phyloP scores from a whole-genome alignment of 2,329 filamentous ascomycete species.

The Hymenoscyphus scutula region DNA sequence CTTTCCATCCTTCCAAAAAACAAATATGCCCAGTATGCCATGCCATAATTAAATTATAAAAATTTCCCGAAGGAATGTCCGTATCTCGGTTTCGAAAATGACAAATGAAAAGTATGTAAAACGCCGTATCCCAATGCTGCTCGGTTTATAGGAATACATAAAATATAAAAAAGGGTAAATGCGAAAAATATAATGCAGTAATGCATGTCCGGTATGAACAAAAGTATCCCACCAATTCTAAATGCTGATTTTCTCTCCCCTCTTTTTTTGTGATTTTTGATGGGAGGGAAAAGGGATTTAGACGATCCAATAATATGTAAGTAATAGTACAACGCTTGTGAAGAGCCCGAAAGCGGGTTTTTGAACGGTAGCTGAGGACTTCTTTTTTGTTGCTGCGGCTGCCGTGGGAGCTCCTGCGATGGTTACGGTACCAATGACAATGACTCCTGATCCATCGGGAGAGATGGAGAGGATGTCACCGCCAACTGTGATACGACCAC shows the following conservation, averaged over 20 bases:
- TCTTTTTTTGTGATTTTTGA: not conserved
- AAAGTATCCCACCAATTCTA: not conserved
- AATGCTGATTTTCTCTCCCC: not conserved
- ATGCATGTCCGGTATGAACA: not conserved
- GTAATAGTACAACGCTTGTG: not conserved
- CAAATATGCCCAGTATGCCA: too few relatives aligned
- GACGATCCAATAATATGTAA: not conserved
- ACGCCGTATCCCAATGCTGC: not conserved
- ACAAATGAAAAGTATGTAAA: not conserved
- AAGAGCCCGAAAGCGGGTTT: not conserved
- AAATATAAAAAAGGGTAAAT: not conserved
- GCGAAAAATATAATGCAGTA: too few relatives aligned
- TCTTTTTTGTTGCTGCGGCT: conserved; percentile 20
- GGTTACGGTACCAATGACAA: conserved; percentile 31
- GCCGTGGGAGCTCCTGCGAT: conserved; percentile 22
- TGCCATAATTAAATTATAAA: conserved; percentile 1
- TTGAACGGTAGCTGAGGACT: conserved; percentile 16
- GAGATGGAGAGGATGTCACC: conserved; percentile 31
- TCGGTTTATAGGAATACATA: not conserved
- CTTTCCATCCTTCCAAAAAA: not conserved
- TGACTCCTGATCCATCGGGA: conserved; percentile 23
- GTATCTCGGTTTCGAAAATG: not conserved
- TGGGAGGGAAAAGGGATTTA: not conserved
- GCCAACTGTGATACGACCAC: conserved; percentile 31
- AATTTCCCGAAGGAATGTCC: not conserved